Evolutionary conservation across 805 yeast species (phyloP), one percentile per base, ranked within the genome.

Genomic region (Saccharomycopsis sp.): DNA sequence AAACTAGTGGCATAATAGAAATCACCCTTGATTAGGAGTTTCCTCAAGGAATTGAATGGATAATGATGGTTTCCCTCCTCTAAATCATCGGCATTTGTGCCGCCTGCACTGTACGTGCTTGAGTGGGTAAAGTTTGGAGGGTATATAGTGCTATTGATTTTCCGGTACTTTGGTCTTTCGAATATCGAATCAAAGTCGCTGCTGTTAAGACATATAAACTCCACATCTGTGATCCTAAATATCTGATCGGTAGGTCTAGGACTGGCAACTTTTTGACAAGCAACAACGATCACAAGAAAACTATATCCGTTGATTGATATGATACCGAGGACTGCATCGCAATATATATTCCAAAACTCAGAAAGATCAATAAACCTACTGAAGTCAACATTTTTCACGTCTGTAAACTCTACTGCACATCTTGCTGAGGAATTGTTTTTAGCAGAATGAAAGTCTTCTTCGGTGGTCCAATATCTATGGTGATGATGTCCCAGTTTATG

Each of bases 1-100:
- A 90, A 92, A 69, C 89, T 91, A 29, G 89, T 83, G 24, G 97
- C 88, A 71, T 84, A 94, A 71, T 89, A 91, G 68, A 92, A 94
- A 1, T 91, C 83, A 1, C 97, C 97, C 67, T 85, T 87, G 34
- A 83, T 75, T 53, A 92, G 75, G 48, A 92, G 74, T 68, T 87
- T 91, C 61, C 85, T 80, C 46, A 91, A 68, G 53, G 83, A 85
- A 18, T 79, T 79, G 66, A 97, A 91, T 0, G 98, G 98, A 67
- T 91, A 96, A 59, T 80, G 85, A 50, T 65, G 63, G 2, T 72
- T 67, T 24, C 68, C 66, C 53, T 67, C 72, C n/a, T 70, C 71
- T 40, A 63, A 61, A 51, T 61, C 50, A n/a, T 61, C 62, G 15
- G 57, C 57, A 20, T 63, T 64, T 12, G 53, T 52, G 9, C 44